Evolutionary conservation across 2,329 filamentous ascomycete species (phyloP), one percentile per base, ranked within the genome.

Genomic region (Daldinia sp.): DNA sequence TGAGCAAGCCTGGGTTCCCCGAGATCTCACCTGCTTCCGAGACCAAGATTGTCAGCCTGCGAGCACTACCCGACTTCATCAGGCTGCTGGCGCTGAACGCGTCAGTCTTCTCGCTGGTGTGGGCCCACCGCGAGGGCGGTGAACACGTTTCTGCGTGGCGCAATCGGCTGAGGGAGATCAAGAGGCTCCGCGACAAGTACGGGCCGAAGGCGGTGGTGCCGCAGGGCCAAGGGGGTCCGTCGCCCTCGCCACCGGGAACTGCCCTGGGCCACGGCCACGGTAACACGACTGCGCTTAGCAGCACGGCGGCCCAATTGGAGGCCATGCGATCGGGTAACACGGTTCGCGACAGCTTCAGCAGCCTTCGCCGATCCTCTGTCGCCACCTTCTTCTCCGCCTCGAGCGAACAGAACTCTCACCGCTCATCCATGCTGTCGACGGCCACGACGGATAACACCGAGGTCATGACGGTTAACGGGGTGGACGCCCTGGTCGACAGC

Each of bases 121-220:
- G 95, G 93, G 88, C 89, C 53, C 90, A 89, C 75, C 87, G 90
- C 53, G 88, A 92, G 70, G 91, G 90, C 5, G 92, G 92, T 63
- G 94, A 97, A 78, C 90, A 97, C 76, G 86, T 96, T 33, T 96
- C 93, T 10, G 93, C 93, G 7, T 98, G 96, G 96, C 90, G 93
- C 65, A 93, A 91, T 74, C 90, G 96, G 55, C 86, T 98, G 12
- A 89, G 92, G 55, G 92, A 95, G 78, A 97, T 99, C 77, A 91
- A 92, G 77, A 88, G 89, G 50, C 86, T 99, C 56, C 89, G 94
- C 30, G 93, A 97, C 65, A 88, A 87, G 66, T 86, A 91, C 72
- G 83, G 82, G 1, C 81, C 82, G 7, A 88, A 85, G 71, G 54
- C 66, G 30, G 13, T 18, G 46, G 46, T 12, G 20, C 20, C 23